phyloP scores from a whole-genome alignment of 129 eudicot species.

The Oenanthe sinensis region DNA sequence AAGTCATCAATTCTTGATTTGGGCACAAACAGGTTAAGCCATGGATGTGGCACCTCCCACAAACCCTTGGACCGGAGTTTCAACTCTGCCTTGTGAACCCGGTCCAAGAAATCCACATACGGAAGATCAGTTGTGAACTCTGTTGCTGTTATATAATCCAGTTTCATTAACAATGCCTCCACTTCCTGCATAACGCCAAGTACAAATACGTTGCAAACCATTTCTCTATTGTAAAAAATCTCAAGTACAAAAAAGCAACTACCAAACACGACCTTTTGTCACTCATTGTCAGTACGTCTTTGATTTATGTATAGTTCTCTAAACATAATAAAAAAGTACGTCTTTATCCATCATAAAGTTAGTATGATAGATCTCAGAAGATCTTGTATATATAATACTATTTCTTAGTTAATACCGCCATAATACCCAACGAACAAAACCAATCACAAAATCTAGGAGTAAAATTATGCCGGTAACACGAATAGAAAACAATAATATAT shows the following conservation, averaged over 20 bases:
- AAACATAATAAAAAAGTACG: no score
- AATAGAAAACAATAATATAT: no score
- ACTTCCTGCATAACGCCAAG: conserved; percentile 42
- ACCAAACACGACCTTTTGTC: no score
- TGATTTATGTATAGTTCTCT: no score
- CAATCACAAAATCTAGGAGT: conserved; percentile 25
- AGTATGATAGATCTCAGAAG: conserved; percentile 48
- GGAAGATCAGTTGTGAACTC: conserved; percentile 69
- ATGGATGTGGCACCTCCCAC: conserved; percentile 97
- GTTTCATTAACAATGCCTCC: conserved; percentile 43
- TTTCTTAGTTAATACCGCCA: neutral
- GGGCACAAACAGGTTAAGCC: conserved; percentile 85
- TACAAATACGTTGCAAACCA: no score
- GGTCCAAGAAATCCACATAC: conserved; percentile 82
- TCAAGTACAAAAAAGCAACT: conserved; percentile 27
- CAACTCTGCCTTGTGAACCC: conserved; percentile 93
- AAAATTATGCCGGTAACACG: neutral
- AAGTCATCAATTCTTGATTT: conserved; percentile 76
- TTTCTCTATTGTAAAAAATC: no score
- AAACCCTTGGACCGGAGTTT: conserved; percentile 83
- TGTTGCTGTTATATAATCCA: conserved; percentile 61
- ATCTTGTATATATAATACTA: conserved; percentile 34
- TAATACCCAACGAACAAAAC: no score
- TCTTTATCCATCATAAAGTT: conserved; percentile 17
- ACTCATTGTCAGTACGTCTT: no score